A percentile compares a stretch with the other conserved stretches of the same genome.
Evolutionary conservation across 495 filamentous ascomycete genomes (phyloP).

Genomic region (Astrothelium subdiscretum): DNA sequence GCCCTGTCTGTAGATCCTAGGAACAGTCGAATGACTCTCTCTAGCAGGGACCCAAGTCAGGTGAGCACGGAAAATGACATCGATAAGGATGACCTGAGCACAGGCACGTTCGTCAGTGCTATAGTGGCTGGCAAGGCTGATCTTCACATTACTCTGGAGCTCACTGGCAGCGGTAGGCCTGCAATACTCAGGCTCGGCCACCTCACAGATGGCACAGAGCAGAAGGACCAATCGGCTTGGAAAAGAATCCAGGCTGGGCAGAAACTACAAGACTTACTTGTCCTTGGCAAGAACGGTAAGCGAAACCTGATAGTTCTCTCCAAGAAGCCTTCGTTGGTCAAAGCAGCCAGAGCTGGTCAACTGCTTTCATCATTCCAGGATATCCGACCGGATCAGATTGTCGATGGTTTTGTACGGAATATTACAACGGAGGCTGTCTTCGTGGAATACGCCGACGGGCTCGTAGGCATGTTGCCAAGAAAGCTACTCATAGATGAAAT

Average conservation of each 20-base stretch:
- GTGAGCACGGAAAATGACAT: constrained; percentile 65
- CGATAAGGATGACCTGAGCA: constrained; percentile 56
- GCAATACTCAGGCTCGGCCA: constrained; percentile 65
- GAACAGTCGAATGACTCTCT: constrained; percentile 63
- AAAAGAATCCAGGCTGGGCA: constrained; percentile 75
- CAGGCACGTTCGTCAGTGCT: constrained; percentile 61
- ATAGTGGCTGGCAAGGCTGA: constrained; percentile 76
- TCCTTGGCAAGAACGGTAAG: constrained; percentile 65
- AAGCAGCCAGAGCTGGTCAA: constrained; percentile 52
- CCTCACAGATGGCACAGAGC: constrained; percentile 65
- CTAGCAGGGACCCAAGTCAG: constrained; percentile 76
- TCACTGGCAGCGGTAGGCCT: constrained; percentile 57
- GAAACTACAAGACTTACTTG: constrained; percentile 65
- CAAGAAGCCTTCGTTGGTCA: constrained; percentile 69
- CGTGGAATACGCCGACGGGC: constrained; percentile 65
- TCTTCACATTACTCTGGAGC: constrained; percentile 65
- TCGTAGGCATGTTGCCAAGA: constrained; percentile 69
- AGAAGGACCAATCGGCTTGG: constrained; percentile 60
- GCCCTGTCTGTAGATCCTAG: constrained; percentile 66
- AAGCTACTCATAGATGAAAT: constrained; percentile 58
- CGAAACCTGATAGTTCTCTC: constrained; percentile 63
- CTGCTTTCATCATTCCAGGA: constrained; percentile 58
- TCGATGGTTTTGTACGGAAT: constrained; percentile 76
- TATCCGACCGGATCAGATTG: constrained; percentile 51
- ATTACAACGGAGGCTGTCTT: constrained; percentile 69